These are phyloP conservation scores for Arabidopsis hybrid DNA, from an alignment of 441 rosid species.

Conservation along the genomic window DNA sequence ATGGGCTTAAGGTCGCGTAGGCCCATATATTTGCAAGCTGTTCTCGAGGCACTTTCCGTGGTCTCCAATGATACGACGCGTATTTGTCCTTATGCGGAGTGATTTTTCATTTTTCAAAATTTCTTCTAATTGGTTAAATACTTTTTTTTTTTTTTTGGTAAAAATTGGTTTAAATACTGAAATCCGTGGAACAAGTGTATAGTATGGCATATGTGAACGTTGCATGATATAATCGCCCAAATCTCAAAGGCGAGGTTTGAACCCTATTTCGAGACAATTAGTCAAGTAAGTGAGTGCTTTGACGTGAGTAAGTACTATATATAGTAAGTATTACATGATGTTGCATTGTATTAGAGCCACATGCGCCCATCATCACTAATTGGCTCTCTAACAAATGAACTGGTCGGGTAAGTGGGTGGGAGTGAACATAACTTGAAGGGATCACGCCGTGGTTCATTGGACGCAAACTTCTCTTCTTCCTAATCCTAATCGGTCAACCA, in stretches of 20 bases:
- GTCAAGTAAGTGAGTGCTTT: background rate
- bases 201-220: background rate
- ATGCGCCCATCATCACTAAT: background rate
- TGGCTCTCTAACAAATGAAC: background rate
- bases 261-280: background rate
- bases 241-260: background rate
- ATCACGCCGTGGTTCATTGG: background rate
- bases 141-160: no score
- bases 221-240: background rate
- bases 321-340: background rate
- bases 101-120: background rate
- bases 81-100: background rate
- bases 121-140: background rate
- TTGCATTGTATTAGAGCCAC: constrained; percentile 10
- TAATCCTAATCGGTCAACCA: constrained; percentile 15
- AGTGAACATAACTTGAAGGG: background rate
- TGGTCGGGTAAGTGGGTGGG: background rate
- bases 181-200: background rate
- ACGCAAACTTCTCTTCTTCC: constrained; percentile 4
- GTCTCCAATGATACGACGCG: background rate
- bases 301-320: background rate
- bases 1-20: background rate
- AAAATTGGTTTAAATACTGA: no score
- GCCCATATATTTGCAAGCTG: background rate
- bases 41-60: no score